Conservation (phyloP, 2,329 filamentous ascomycete species). For the Botryotinia narcissicola region DNA sequence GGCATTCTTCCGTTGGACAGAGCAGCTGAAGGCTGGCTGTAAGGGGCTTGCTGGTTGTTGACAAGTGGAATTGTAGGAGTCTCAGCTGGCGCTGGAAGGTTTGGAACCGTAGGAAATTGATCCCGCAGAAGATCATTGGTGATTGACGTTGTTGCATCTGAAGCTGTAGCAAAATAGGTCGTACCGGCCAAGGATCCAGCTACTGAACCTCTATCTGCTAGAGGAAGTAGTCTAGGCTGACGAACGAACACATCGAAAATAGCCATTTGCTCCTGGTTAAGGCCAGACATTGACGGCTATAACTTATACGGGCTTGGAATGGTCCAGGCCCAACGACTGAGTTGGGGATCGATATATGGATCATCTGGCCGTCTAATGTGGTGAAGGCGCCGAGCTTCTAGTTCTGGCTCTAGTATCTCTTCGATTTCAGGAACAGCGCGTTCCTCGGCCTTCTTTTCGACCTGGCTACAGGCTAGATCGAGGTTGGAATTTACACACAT, state of each 20-base stretch:
- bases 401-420: conserved; percentile 79
- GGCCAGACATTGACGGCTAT: conserved; percentile 64
- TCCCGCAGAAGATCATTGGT: conserved; percentile 65
- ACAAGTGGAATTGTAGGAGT: conserved; percentile 52
- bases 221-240: conserved; percentile 63
- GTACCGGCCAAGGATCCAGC: conserved; percentile 50
- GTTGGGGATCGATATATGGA: conserved; percentile 74
- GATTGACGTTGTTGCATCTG: conserved; percentile 59
- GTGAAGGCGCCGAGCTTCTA: conserved; percentile 76
- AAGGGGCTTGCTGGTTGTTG: conserved; percentile 53
- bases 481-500: conserved; percentile 99
- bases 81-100: conserved; percentile 58
- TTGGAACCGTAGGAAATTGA: conserved; percentile 56
- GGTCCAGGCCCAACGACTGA: conserved; percentile 89
- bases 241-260: conserved; percentile 97
- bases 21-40: conserved; percentile 51
- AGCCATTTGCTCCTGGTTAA: conserved; percentile 89
- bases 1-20: conserved; percentile 53
- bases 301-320: conserved; percentile 94
- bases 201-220: conserved; percentile 12
- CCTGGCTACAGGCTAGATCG: conserved; percentile 86
- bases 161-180: conserved; percentile 55
- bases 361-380: conserved; percentile 74
- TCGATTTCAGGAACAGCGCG: conserved; percentile 93
- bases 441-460: conserved; percentile 93